These are phyloP conservation scores for Penicillium aurantiogriseum DNA, from an alignment of 2,329 filamentous ascomycete genomes.

Conservation along the genomic window DNA sequence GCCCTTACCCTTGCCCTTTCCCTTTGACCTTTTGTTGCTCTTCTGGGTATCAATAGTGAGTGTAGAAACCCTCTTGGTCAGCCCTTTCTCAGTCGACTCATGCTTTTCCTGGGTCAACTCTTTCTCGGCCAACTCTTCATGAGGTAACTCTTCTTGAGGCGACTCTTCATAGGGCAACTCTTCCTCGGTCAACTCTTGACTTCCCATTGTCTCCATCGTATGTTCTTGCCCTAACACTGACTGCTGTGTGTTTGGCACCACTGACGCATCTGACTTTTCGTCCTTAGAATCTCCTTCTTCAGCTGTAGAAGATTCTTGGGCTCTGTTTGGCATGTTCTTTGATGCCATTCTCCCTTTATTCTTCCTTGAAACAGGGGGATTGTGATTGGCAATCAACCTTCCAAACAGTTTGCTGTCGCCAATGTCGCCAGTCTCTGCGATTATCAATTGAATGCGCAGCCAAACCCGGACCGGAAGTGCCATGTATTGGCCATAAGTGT, in stretches of 20 bases:
- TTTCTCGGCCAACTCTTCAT: neutral
- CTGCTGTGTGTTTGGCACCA: neutral
- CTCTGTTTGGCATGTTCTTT: neutral
- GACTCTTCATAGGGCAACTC: neutral
- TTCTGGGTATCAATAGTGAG: neutral
- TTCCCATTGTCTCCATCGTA: neutral
- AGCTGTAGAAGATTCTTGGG: neutral
- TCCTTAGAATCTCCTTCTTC: neutral
- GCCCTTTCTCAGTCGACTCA: neutral
- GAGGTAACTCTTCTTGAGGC: neutral
- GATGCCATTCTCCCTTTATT: slow-evolving; percentile 6
- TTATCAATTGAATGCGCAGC: neutral
- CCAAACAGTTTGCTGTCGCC: neutral
- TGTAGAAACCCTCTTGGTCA: neutral
- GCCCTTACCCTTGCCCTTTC: neutral
- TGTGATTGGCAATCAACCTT: neutral
- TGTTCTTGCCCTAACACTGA: neutral
- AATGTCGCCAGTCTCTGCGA: neutral
- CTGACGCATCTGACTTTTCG: neutral
- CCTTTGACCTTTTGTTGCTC: neutral
- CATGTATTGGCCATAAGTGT: slow-evolving; percentile 1
- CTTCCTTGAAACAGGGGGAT: neutral
- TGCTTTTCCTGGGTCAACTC: neutral
- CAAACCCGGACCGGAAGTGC: slow-evolving; percentile 4
- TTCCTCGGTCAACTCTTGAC: neutral